Conservation (phyloP, 768 basidiomycete genomes). For the Coprinellus micaceus region DNA sequence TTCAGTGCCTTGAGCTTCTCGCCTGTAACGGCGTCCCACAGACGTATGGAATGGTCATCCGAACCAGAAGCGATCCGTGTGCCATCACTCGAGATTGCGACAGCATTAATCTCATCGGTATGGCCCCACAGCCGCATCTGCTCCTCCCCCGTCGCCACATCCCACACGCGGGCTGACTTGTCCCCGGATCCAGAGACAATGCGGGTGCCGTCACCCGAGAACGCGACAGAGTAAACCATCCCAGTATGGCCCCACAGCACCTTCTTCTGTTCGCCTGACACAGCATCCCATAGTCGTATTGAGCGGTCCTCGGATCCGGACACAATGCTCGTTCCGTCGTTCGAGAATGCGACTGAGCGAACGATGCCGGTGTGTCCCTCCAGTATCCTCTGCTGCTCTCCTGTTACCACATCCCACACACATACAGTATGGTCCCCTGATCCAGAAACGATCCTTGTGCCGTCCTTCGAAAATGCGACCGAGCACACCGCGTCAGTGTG, state of each 20-base stretch:
- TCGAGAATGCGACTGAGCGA: no score
- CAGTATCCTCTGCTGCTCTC: no score
- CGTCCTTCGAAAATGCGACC: no score
- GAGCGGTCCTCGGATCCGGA: no score
- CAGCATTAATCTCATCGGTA: background rate
- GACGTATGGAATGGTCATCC: background rate
- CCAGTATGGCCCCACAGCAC: background rate
- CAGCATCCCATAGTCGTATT: slow-evolving; percentile 3
- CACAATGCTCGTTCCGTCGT: no score
- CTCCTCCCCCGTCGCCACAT: slow-evolving; percentile 8
- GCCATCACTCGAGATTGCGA: background rate
- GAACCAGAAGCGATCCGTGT: background rate
- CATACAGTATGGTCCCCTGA: no score
- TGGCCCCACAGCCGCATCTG: slow-evolving; percentile 5
- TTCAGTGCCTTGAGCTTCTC: no score
- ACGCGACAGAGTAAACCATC: background rate
- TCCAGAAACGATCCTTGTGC: no score
- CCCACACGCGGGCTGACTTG: slow-evolving; percentile 14
- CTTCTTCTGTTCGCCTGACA: background rate
- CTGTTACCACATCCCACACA: no score
- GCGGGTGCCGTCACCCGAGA: background rate
- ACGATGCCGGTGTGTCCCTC: no score
- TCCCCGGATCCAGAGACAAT: slow-evolving; percentile 30
- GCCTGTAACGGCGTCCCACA: slow-evolving; percentile 1
- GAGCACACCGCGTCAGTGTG: no score